Evolutionary conservation across 371 early-diverging fungal species (phyloP).

Genomic region (Mucor irregularis): DNA sequence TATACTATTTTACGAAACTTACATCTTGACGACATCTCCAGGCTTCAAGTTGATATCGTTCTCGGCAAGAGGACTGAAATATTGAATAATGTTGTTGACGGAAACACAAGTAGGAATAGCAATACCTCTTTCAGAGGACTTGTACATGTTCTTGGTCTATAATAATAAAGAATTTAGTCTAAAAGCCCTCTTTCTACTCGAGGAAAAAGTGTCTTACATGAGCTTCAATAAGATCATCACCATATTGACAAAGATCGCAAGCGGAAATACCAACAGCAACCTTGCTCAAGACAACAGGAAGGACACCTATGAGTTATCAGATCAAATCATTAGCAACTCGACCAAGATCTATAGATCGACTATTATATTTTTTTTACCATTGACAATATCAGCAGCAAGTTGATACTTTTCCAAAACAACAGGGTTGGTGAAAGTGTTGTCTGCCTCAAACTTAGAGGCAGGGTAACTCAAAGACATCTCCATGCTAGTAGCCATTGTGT

Average conservation of each 20-base stretch:
- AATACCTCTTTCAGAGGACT: slow-evolving; percentile 76
- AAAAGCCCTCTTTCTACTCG: not conserved
- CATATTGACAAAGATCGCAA: slow-evolving; percentile 78
- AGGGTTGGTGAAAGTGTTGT: slow-evolving; percentile 65
- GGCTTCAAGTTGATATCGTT: slow-evolving; percentile 55
- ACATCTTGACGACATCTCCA: slow-evolving; percentile 91
- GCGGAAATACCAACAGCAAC: slow-evolving; percentile 65
- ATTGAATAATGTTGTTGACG: slow-evolving; percentile 79
- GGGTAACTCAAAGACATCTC: slow-evolving; percentile 42
- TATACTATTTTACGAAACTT: slow-evolving; percentile 24
- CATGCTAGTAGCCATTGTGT: slow-evolving; percentile 27
- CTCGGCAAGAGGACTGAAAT: slow-evolving; percentile 73
- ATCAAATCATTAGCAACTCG: not conserved
- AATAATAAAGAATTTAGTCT: no score
- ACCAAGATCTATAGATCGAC: not conserved
- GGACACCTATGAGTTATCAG: slow-evolving; percentile 24
- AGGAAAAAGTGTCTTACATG: slow-evolving; percentile 44
- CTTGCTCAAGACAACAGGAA: slow-evolving; percentile 54
- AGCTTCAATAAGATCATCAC: slow-evolving; percentile 75
- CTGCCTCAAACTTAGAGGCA: slow-evolving; percentile 57
- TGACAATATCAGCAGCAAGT: slow-evolving; percentile 79
- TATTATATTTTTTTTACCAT: slow-evolving; percentile 60
- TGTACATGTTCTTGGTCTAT: slow-evolving; percentile 71
- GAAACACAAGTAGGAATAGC: slow-evolving; percentile 85
- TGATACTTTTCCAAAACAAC: slow-evolving; percentile 80